phyloP scores from a whole-genome alignment of 2,329 filamentous ascomycete species.

The Teratosphaeriaceae sp. region DNA sequence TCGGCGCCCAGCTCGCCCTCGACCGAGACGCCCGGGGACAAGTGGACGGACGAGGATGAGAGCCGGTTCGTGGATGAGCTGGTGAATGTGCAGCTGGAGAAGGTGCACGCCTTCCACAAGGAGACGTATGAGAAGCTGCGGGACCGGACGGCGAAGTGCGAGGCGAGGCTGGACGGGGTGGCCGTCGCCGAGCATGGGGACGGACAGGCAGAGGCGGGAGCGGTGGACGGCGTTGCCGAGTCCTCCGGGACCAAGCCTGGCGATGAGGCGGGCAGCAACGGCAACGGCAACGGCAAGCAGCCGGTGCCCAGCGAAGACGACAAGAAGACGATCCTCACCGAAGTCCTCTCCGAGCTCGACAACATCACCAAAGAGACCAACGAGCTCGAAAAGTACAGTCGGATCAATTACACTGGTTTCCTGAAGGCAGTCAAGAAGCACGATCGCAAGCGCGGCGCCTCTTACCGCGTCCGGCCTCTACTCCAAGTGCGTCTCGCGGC shows the following conservation, averaged over 20 bases:
- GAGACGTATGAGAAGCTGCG: conserved; percentile 74
- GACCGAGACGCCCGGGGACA: conserved; percentile 45
- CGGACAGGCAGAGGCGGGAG: conserved; percentile 29
- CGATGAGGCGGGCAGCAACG: conserved; percentile 16
- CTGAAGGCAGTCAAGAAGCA: conserved; percentile 99
- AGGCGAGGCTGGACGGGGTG: conserved; percentile 56
- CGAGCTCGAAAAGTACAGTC: conserved; percentile 90
- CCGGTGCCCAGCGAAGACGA: conserved; percentile 34
- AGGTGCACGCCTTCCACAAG: conserved; percentile 84
- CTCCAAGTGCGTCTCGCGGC: conserved; percentile 85
- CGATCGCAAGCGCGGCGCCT: conserved; percentile 80
- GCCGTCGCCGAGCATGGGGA: conserved; percentile 25
- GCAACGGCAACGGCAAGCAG: conserved; percentile 29
- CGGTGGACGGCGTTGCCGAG: conserved; percentile 9
- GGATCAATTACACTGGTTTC: conserved; percentile 95
- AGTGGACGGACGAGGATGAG: conserved; percentile 92
- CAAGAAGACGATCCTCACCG: conserved; percentile 51
- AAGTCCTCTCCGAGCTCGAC: conserved; percentile 75
- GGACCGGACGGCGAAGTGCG: conserved; percentile 68
- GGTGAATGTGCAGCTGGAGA: conserved; percentile 89
- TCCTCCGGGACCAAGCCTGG: too few relatives aligned
- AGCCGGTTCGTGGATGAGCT: conserved; percentile 90
- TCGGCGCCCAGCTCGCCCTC: conserved; percentile 42
- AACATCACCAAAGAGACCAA: conserved; percentile 82
- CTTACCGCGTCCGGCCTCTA: conserved; percentile 84